Percentiles rank a stretch among this genome's conserved stretches.
phyloP scores from a whole-genome alignment of 257 asterid species.

The Solanum corneliomulleri region DNA sequence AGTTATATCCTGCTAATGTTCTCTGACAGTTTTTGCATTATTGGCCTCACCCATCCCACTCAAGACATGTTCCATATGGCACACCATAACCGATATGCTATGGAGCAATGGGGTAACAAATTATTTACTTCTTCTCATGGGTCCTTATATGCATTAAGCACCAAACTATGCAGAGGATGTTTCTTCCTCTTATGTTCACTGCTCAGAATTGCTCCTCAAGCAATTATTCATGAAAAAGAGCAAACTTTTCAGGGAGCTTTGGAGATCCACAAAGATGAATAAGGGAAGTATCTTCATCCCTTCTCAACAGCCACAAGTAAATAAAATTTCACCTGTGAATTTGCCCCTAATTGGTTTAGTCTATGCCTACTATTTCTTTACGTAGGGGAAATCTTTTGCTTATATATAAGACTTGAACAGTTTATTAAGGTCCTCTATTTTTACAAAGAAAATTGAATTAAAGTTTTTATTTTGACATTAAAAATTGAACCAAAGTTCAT shows the following conservation, averaged over 20 bases:
- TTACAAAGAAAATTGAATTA: not conserved
- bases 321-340: not conserved
- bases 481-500: not conserved
- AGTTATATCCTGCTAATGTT: not conserved
- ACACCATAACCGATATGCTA: not conserved
- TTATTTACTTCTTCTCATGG: not conserved
- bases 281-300: not conserved
- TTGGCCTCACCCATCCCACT: not conserved
- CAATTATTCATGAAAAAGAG: not conserved
- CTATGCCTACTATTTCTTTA: not conserved
- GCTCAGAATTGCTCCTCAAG: not conserved
- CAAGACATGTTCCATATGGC: not conserved
- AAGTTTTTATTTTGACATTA: not conserved
- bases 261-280: not conserved
- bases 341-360: not conserved
- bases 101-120: not conserved
- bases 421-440: not conserved
- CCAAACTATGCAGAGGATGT: not conserved
- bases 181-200: not conserved
- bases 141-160: not conserved
- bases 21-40: not conserved
- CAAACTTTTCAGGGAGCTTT: not conserved
- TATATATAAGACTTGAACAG: not conserved
- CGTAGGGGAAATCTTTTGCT: not conserved
- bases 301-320: not conserved